phyloP scores from a whole-genome alignment of 192 early-diverging fungal genomes.

The Entomortierella beljakovae region DNA sequence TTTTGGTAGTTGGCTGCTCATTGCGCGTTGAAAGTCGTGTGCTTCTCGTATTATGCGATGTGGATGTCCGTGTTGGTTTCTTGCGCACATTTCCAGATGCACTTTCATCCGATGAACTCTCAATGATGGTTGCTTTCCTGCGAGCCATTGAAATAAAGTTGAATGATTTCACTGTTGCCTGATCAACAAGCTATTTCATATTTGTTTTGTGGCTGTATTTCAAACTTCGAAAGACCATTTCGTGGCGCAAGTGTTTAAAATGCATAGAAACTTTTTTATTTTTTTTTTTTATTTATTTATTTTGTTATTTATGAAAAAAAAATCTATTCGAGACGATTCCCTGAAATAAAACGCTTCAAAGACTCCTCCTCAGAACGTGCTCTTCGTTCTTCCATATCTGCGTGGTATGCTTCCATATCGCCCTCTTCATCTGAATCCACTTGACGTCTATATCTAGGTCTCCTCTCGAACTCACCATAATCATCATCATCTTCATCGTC shows the following conservation, averaged over 20 bases:
- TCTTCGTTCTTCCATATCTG: constrained; percentile 43
- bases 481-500: constrained; percentile 57
- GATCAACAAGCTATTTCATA: neutral
- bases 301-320: neutral
- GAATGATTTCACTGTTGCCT: neutral
- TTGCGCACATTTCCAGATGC: neutral
- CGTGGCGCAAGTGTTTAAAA: neutral
- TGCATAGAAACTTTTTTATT: too few relatives aligned
- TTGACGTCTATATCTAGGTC: constrained; percentile 28
- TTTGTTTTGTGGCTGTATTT: neutral
- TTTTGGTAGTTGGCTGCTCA: neutral
- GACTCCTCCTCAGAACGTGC: constrained; percentile 37
- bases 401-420: constrained; percentile 42
- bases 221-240: too few relatives aligned
- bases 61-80: neutral
- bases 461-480: constrained; percentile 15
- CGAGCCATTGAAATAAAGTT: neutral
- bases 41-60: neutral
- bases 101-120: neutral
- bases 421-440: constrained; percentile 34
- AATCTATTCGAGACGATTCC: constrained; percentile 28
- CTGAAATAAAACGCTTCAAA: constrained; percentile 39
- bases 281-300: too few relatives aligned
- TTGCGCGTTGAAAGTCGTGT: neutral
- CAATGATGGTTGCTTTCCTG: neutral